Conservation (phyloP, 371 early-diverging fungal species). For the Basidiobolus heterosporus region DNA sequence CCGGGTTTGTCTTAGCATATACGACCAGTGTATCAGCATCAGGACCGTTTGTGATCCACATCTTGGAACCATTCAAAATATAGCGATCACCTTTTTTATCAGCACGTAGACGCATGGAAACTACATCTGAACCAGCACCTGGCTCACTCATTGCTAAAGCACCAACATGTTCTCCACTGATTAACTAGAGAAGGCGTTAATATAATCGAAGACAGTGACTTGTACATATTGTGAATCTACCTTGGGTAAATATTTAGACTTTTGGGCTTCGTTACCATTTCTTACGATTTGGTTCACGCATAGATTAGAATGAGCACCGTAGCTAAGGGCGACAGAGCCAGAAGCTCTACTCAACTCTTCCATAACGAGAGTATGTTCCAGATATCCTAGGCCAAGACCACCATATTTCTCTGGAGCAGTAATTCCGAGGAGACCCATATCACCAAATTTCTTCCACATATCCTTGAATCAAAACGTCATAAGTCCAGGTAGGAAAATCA, state of each 20-base stretch:
- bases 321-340: constrained; percentile 81
- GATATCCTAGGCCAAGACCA: constrained; percentile 81
- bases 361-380: constrained; percentile 84
- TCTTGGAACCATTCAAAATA: constrained; percentile 72
- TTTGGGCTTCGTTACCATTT: constrained; percentile 81
- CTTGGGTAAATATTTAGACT: constrained; percentile 79
- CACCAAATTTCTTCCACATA: constrained; percentile 92
- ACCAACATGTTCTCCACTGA: constrained; percentile 81
- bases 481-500: too few species aligned
- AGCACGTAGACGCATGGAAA: constrained; percentile 79
- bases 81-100: constrained; percentile 69
- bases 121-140: constrained; percentile 85
- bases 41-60: constrained; percentile 97
- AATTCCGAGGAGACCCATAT: constrained; percentile 87
- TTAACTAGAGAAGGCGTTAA: constrained; percentile 23
- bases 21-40: constrained; percentile 86
- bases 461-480: constrained; percentile 23
- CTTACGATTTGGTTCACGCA: constrained; percentile 93
- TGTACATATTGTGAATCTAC: constrained; percentile 7
- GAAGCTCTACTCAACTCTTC: constrained; percentile 84
- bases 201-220: background rate
- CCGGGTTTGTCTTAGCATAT: constrained; percentile 80
- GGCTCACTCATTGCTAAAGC: constrained; percentile 94
- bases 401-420: constrained; percentile 78
- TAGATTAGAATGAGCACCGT: constrained; percentile 93